Evolutionary conservation across 768 basidiomycete genomes (phyloP), one percentile per base, ranked within the genome.

Genomic region (Artomyces pyxidatus): DNA sequence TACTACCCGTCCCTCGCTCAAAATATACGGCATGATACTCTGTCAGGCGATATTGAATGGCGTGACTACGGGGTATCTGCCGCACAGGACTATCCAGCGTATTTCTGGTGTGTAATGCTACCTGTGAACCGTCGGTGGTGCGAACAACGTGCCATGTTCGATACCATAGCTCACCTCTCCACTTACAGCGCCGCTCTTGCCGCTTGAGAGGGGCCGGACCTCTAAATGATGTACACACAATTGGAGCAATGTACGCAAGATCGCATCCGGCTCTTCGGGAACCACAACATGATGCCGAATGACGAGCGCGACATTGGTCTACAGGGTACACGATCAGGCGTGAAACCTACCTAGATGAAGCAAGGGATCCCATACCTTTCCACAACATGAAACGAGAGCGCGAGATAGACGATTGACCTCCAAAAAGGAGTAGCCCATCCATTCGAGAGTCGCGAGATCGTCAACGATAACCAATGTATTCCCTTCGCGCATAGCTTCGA

Each of bases 111-210:
- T 85, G 84, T n/a, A 85, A 59, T 19, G 80, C 77, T 28, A 84
- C 64, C 86, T 86, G 51, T 6, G 22, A 30, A n/a, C 16, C 17
- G 32, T 3, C 12, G 4, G n/a, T 52, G 28, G 35, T 27, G 32
- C 17, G 45, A 1, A 9, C n/a, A 37, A 27, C 12, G 14, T 11
- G 26, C 11, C 16, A 38, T 12, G 27, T 41, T 23, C 37, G 14
- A 23, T 30, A 6, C 39, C 19, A 42, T 45, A 17, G 14, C 71
- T 17, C 44, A 85, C 88, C 72, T 88, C 83, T 17, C 88, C 88
- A 50, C 79, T 86, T 25, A 91, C 83, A 19, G 80, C 71, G 3
- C 86, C 87, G 52, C 88, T 90, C 22, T 80, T 70, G 4, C 88
- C 88, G 53, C 83, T 88, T 1, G 80, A 70, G 6, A 91, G 68